Conservation (phyloP, 2,329 filamentous ascomycete species). For the Monosporascus sp. region DNA sequence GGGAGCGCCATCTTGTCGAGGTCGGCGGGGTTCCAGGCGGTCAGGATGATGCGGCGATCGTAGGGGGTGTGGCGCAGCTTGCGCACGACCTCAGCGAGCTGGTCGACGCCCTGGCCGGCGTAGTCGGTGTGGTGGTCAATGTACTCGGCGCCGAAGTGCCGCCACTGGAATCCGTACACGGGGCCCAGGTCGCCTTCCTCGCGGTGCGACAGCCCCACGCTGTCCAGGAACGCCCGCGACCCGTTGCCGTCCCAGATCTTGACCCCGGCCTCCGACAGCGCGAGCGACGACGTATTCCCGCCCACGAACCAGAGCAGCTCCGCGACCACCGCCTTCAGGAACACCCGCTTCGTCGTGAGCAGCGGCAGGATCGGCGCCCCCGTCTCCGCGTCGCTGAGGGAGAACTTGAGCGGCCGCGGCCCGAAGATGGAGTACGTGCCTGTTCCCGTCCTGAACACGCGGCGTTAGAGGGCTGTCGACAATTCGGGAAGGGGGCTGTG, state of each 20-base stretch:
- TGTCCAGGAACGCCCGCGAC: slow-evolving; percentile 83
- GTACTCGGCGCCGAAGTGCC: slow-evolving; percentile 93
- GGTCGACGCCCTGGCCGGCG: slow-evolving; percentile 82
- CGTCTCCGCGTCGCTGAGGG: slow-evolving; percentile 53
- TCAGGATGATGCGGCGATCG: slow-evolving; percentile 83
- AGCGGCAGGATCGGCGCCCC: slow-evolving; percentile 71
- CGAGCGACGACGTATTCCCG: slow-evolving; percentile 72
- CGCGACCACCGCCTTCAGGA: slow-evolving; percentile 79
- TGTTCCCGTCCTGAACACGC: slow-evolving; percentile 68
- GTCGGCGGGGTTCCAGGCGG: slow-evolving; percentile 87
- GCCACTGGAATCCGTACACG: slow-evolving; percentile 98
- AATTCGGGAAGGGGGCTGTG: not conserved
- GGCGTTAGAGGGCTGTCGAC: slow-evolving; percentile 4
- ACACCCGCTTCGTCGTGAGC: slow-evolving; percentile 95
- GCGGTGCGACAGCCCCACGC: slow-evolving; percentile 72
- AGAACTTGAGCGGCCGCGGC: slow-evolving; percentile 80
- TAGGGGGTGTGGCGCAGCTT: slow-evolving; percentile 81
- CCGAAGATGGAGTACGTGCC: slow-evolving; percentile 89
- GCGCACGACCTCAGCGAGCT: slow-evolving; percentile 82
- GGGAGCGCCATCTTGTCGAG: slow-evolving; percentile 71
- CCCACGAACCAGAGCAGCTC: slow-evolving; percentile 96
- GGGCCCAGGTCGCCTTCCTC: slow-evolving; percentile 87
- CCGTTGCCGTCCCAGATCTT: slow-evolving; percentile 99
- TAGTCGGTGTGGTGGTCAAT: slow-evolving; percentile 76
- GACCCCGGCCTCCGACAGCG: slow-evolving; percentile 73